Percentiles rank a stretch among this genome's conserved stretches.
Conservation (phyloP, 768 basidiomycete genomes). For the Suillus decipiens region DNA sequence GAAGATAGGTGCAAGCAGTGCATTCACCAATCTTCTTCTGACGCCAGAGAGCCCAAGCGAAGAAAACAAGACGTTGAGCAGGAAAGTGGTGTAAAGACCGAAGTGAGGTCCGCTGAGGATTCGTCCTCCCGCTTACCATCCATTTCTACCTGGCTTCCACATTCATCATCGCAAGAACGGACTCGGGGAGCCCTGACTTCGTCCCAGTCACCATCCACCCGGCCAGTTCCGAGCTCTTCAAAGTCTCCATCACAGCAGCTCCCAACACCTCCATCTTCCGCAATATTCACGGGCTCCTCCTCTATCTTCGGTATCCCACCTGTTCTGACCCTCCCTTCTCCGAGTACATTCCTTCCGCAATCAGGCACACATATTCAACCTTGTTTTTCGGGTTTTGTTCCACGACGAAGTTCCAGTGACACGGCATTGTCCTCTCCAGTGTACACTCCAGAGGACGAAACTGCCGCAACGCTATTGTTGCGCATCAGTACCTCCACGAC, state of each 20-base stretch:
- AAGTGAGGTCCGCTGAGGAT: background rate
- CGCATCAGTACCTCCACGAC: conserved; percentile 55
- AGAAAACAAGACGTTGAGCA: background rate
- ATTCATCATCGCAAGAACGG: conserved; percentile 19
- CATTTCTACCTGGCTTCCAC: conserved; percentile 68
- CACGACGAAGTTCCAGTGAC: conserved; percentile 19
- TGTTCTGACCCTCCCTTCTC: conserved; percentile 40
- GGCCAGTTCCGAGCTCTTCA: conserved; percentile 24
- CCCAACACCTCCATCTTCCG: conserved; percentile 60
- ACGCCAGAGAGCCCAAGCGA: conserved; percentile 8
- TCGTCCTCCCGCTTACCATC: conserved; percentile 52
- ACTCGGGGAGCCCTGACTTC: conserved; percentile 27
- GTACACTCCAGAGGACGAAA: conserved; percentile 62
- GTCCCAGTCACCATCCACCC: conserved; percentile 37
- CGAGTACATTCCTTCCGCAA: conserved; percentile 23
- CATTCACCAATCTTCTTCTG: conserved; percentile 15
- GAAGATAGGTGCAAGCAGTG: conserved; percentile 20
- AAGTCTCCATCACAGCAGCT: conserved; percentile 35
- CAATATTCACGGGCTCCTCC: conserved; percentile 47
- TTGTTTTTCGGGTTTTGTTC: conserved; percentile 24
- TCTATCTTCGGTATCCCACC: conserved; percentile 38
- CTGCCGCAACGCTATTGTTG: conserved; percentile 64
- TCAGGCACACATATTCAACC: conserved; percentile 19
- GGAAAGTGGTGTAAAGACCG: background rate
- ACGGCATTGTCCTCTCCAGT: conserved; percentile 29